phyloP scores from a whole-genome alignment of 306 rosid genomes.

The Medicago lupulina region DNA sequence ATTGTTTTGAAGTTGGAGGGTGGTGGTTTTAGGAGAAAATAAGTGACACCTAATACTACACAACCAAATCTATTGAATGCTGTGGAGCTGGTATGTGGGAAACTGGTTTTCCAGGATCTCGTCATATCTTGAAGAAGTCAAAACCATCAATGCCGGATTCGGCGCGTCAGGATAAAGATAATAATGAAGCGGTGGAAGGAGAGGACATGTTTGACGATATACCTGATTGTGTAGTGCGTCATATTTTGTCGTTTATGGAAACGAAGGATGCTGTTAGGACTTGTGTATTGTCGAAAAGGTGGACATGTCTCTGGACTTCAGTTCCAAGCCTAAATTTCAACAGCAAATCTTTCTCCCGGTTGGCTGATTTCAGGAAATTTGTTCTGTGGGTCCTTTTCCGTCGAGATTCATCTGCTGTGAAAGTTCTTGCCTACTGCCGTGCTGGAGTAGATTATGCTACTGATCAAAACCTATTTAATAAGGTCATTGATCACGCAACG shows the following conservation, averaged over 20 bases:
- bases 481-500: constrained; percentile 51
- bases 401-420: constrained; percentile 47
- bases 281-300: constrained; percentile 49
- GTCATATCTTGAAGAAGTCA: constrained; percentile 43
- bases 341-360: constrained; percentile 51
- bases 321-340: constrained; percentile 50
- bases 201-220: constrained; percentile 45
- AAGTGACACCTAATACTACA: constrained; percentile 13
- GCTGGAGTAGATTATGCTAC: constrained; percentile 60
- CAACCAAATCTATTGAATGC: constrained; percentile 31
- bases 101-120: constrained; percentile 26
- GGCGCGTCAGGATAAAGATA: constrained; percentile 35
- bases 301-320: constrained; percentile 54
- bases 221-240: constrained; percentile 49
- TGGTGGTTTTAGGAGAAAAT: not conserved
- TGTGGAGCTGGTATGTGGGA: constrained; percentile 25
- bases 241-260: constrained; percentile 54
- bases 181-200: constrained; percentile 35
- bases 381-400: constrained; percentile 52
- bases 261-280: constrained; percentile 54
- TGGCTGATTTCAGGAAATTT: constrained; percentile 54
- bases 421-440: constrained; percentile 49
- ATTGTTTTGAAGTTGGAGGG: not conserved
- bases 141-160: not conserved
- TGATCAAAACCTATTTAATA: constrained; percentile 53